These are phyloP conservation scores for Candolleomyces efflorescens DNA, from an alignment of 768 basidiomycete species.

Conservation along the genomic window DNA sequence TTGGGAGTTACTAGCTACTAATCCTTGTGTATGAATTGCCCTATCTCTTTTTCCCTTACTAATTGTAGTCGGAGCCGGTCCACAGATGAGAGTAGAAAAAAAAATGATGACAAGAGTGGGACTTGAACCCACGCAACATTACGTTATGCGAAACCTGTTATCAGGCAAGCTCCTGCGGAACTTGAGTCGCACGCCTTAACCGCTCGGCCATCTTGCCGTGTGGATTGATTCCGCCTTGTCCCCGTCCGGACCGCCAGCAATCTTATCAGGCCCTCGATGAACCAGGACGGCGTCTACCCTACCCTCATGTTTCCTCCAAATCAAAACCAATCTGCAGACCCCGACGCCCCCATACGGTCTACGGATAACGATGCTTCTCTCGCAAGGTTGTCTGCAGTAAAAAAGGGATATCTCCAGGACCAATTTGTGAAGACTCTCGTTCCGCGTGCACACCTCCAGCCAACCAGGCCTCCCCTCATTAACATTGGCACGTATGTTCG, in stretches of 20 bases:
- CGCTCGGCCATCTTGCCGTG: constrained; percentile 46
- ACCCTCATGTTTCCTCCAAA: constrained; percentile 6
- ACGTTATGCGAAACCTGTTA: constrained; percentile 14
- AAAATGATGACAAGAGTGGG: constrained; percentile 16
- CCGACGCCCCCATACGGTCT: constrained; percentile 62
- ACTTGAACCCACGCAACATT: constrained; percentile 22
- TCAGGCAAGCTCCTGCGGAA: too few relatives aligned
- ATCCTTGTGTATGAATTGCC: not conserved
- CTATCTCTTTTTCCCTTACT: not conserved
- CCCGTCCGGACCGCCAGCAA: not conserved
- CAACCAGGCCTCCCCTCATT: constrained; percentile 80
- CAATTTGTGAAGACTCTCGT: constrained; percentile 68
- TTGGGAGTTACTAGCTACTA: constrained; percentile 23
- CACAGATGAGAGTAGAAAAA: not conserved
- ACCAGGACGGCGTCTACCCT: not conserved
- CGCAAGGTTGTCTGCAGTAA: constrained; percentile 82
- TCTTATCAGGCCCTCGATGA: not conserved
- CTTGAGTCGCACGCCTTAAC: constrained; percentile 46
- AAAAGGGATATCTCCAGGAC: constrained; percentile 76
- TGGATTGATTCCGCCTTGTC: not conserved
- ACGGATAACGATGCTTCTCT: constrained; percentile 83
- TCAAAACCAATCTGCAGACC: constrained; percentile 25
- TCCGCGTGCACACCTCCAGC: constrained; percentile 56
- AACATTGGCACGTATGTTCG: constrained; percentile 93
- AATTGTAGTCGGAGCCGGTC: too few relatives aligned